A percentile compares a stretch with the other conserved stretches of the same genome.
phyloP scores from a whole-genome alignment of 2,329 filamentous ascomycete species.

The Microdochium paspali region DNA sequence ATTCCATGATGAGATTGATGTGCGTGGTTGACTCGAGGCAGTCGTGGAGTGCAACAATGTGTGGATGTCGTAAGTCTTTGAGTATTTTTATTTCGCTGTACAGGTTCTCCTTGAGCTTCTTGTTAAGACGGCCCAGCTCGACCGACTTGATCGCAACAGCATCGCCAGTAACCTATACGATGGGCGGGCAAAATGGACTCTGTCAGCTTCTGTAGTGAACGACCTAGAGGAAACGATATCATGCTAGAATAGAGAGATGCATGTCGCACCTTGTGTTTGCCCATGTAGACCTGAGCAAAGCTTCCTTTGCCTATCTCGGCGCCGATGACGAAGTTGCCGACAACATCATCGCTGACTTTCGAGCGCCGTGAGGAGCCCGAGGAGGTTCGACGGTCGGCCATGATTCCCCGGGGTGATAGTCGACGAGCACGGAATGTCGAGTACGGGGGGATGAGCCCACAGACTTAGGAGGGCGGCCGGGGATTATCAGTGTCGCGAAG shows the following conservation, averaged over 20 bases:
- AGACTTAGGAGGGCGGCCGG: conserved; percentile 20
- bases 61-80: conserved; percentile 85
- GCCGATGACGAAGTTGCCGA: conserved; percentile 74
- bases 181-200: background rate
- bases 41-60: conserved; percentile 93
- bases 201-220: background rate
- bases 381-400: conserved; percentile 18
- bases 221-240: conserved; percentile 1
- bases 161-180: conserved; percentile 59
- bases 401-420: conserved; percentile 19
- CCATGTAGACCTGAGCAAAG: conserved; percentile 91
- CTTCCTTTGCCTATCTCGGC: conserved; percentile 94
- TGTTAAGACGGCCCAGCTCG: conserved; percentile 80
- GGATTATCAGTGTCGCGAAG: conserved; percentile 13
- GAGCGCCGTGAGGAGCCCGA: conserved; percentile 22
- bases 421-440: conserved; percentile 20
- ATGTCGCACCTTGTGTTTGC: conserved; percentile 65
- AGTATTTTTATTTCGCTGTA: conserved; percentile 94
- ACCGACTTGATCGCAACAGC: conserved; percentile 96
- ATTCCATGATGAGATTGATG: conserved; percentile 98
- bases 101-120: conserved; percentile 93
- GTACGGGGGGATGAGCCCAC: conserved; percentile 13
- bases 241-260: conserved; percentile 2
- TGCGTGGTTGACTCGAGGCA: conserved; percentile 79
- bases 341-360: conserved; percentile 26